A percentile compares a stretch with the other conserved stretches of the same genome.
phyloP scores from a whole-genome alignment of 768 basidiomycete species.

The Omphalotus guepiniiformis region DNA sequence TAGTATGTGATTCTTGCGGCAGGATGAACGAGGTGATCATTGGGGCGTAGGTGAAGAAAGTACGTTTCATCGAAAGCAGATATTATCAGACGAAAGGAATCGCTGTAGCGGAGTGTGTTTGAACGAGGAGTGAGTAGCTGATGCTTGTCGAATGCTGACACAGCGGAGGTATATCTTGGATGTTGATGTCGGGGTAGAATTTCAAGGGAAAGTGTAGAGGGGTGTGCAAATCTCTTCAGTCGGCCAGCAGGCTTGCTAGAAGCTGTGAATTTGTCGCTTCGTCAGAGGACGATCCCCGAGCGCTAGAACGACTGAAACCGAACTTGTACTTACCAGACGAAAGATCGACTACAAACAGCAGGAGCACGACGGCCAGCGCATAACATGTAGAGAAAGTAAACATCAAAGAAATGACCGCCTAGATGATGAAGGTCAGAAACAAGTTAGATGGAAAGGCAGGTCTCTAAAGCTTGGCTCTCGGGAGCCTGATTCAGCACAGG shows the following conservation, averaged over 20 bases:
- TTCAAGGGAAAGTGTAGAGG: slow-evolving; percentile 48
- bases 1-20: slow-evolving; percentile 70
- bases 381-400: too few species aligned
- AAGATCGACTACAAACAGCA: too few species aligned
- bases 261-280: too few species aligned
- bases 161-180: slow-evolving; percentile 14
- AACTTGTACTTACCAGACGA: too few species aligned
- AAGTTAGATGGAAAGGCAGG: too few species aligned
- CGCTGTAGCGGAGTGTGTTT: slow-evolving; percentile 56
- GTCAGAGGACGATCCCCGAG: too few species aligned
- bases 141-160: slow-evolving; percentile 28
- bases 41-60: slow-evolving; percentile 73
- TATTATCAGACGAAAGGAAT: slow-evolving; percentile 67
- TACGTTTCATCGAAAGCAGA: slow-evolving; percentile 63
- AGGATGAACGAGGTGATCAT: slow-evolving; percentile 74
- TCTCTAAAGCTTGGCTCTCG: too few species aligned
- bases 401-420: too few species aligned
- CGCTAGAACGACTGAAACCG: too few species aligned
- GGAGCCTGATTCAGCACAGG: too few species aligned
- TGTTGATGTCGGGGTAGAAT: slow-evolving; percentile 46
- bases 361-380: too few species aligned
- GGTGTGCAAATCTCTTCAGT: slow-evolving; percentile 46
- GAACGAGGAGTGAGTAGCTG: slow-evolving; percentile 29
- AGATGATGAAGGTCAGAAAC: too few species aligned
- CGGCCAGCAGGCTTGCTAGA: slow-evolving; percentile 44